Evolutionary conservation across 208 protist species (phyloP), one percentile per base, ranked within the genome.

Genomic region (Trypanosoma scelopori): DNA sequence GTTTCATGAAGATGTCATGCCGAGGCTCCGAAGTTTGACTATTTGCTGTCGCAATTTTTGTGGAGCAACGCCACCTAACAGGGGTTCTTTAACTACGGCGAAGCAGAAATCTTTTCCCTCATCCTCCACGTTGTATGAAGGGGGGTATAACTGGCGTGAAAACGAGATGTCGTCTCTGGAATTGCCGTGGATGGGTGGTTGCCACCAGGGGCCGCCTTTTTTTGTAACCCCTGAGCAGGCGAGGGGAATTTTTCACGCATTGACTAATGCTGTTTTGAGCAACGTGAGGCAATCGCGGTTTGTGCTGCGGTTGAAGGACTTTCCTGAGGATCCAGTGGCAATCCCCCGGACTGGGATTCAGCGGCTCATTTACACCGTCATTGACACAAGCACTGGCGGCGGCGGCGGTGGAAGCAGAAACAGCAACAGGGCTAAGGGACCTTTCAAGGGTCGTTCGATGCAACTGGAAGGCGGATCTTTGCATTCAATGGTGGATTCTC

Each of bases 11-110:
- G 35, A 69, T 69, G 79, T 84, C 27, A 58, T 69, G 5, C 32
- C 30, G 27, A 39, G 45, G 3, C 70, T 93, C n/a, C 59, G 76
- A 32, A 53, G 63, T 47, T 55, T 93, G 20, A 69, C 69, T 4
- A 48, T 89, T 23, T 70, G 76, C 49, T 67, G 78, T 15, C 69
- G 64, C 41, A 68, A 78, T 45, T 47, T 93, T 9, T 71, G 84
- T 39, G 73, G 79, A 37, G 32, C 32, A 3, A 37, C 32, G 9
- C 9, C 32, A 11, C 9, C 5, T 37, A 37, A 9, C 9, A 37
- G 32, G 3, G 9, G 32, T 37, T 37, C 9, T 9, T 37, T 9
- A 9, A 37, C 3, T 9, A 37, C 9, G 9, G 32, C 3, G 32
- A 37, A 37, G 9, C 32, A 37, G 32, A 9, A 9, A 9, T 11